phyloP scores from a whole-genome alignment of 1,284 basidiomycete species.

The Omphalotus olearius region DNA sequence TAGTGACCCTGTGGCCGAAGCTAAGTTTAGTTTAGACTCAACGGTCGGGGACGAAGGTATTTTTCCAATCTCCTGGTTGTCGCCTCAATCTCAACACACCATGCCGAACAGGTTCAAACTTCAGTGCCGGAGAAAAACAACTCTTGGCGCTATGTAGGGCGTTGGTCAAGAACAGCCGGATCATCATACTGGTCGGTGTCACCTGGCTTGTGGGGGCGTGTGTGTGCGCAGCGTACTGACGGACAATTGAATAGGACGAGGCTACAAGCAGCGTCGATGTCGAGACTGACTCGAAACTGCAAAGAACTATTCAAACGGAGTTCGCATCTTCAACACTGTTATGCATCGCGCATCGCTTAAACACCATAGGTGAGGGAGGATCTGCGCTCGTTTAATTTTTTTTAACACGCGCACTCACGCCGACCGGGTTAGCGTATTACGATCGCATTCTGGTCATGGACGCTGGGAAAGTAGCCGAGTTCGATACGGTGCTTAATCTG shows the following conservation, averaged over 20 bases:
- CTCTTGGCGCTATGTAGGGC: constrained; percentile 71
- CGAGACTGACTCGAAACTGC: constrained; percentile 76
- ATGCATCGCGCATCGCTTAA: constrained; percentile 74
- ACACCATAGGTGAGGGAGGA: constrained; percentile 56
- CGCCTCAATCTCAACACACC: background rate
- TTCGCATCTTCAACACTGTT: constrained; percentile 61
- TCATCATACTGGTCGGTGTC: constrained; percentile 60
- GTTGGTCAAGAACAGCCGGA: constrained; percentile 63
- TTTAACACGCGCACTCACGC: too few relatives aligned
- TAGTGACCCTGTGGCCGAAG: constrained; percentile 43
- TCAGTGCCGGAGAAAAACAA: constrained; percentile 76
- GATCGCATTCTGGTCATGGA: constrained; percentile 79
- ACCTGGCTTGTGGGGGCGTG: constrained; percentile 6
- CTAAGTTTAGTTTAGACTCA: constrained; percentile 66
- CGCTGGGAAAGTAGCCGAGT: constrained; percentile 65
- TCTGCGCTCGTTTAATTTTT: background rate
- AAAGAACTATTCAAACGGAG: constrained; percentile 69
- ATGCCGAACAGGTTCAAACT: constrained; percentile 52
- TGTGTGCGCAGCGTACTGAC: constrained; percentile 4
- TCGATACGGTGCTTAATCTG: constrained; percentile 74
- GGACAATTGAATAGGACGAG: constrained; percentile 45
- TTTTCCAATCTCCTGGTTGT: background rate
- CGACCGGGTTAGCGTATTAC: constrained; percentile 48
- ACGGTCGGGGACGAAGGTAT: constrained; percentile 60
- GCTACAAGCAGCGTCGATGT: constrained; percentile 84